phyloP scores from a whole-genome alignment of 2,329 filamentous ascomycete species.

The Tolypocladium tundrense region DNA sequence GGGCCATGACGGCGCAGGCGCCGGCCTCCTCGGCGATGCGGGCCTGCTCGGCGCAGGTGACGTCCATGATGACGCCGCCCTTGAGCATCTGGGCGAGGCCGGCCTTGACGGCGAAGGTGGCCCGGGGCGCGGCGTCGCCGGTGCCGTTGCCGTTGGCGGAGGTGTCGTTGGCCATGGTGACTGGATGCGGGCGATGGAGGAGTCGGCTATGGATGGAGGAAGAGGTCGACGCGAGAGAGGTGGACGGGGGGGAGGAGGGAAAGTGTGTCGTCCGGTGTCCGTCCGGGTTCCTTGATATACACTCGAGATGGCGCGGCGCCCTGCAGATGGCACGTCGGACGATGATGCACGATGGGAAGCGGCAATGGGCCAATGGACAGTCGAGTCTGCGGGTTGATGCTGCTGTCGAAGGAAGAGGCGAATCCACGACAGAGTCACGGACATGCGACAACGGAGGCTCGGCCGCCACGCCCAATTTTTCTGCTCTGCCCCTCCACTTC shows the following conservation, averaged over 20 bases:
- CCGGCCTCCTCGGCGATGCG: slow-evolving; percentile 96
- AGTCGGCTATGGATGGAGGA: not conserved
- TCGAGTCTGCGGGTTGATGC: not conserved
- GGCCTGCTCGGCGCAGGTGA: slow-evolving; percentile 85
- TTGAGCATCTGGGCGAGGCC: slow-evolving; percentile 97
- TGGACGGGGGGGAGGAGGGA: too few relatives aligned
- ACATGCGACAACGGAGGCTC: not conserved
- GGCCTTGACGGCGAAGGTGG: slow-evolving; percentile 79
- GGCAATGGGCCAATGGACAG: not conserved
- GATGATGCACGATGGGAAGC: not conserved
- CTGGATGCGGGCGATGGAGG: not conserved
- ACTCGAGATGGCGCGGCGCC: not conserved
- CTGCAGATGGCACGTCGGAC: not conserved
- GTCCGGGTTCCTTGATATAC: not conserved
- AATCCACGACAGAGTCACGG: not conserved
- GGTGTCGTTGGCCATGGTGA: slow-evolving; percentile 24
- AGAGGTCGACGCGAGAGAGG: not conserved
- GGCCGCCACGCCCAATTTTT: not conserved
- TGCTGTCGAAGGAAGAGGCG: not conserved
- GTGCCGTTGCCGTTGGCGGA: slow-evolving; percentile 12
- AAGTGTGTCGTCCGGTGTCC: not conserved
- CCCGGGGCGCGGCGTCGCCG: slow-evolving; percentile 26
- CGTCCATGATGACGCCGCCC: slow-evolving; percentile 99
- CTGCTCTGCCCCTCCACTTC: not conserved
- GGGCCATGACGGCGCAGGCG: slow-evolving; percentile 93